Evolutionary conservation across 257 asterid genomes (phyloP).

Genomic region (Rauvolfia tetraphylla): DNA sequence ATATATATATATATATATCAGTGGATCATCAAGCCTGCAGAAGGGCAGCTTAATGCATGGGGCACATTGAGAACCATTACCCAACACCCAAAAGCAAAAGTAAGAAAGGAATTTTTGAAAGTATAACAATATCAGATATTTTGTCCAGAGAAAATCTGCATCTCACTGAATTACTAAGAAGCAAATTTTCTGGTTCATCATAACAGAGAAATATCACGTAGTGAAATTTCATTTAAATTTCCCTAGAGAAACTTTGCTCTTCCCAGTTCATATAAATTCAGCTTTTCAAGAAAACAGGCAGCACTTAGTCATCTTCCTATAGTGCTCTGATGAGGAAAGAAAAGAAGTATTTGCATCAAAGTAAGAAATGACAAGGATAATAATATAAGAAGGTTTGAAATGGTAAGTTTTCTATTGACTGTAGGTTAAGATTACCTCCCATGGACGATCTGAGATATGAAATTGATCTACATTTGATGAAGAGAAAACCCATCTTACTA

Average conservation of each 20-base stretch:
- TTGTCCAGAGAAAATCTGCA: no score
- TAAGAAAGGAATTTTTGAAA: no score
- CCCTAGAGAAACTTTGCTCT: background rate
- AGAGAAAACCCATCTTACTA: conserved; percentile 94
- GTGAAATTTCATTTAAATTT: background rate
- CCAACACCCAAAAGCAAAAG: no score
- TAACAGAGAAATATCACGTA: background rate
- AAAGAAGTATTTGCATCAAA: background rate
- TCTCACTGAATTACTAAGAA: no score
- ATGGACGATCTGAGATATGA: conserved; percentile 86
- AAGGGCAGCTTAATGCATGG: no score
- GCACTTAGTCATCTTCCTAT: background rate
- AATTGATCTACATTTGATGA: conserved; percentile 56
- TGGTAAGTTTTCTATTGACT: background rate
- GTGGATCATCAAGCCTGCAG: no score
- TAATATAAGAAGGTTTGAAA: background rate
- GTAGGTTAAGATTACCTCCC: conserved; percentile 68
- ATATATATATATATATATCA: no score
- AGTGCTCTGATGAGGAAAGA: background rate
- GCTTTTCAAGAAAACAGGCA: background rate
- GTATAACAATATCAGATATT: no score
- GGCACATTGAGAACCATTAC: no score
- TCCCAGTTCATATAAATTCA: background rate
- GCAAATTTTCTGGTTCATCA: no score
- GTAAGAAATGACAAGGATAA: background rate